These are phyloP conservation scores for Zea mays DNA, from an alignment of 176 grass and related monocot genomes.

Conservation along the genomic window Zm-B73-REFERENCE-NAM-5.0 NC_050100.1:79304501-79305000, in stretches of 20 bases:
- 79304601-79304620: constrained; percentile 3
- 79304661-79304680: constrained; percentile 8
- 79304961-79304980: constrained; percentile 39
- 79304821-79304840: constrained; percentile 61
- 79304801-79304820: constrained; percentile 52
- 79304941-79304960: constrained; percentile 25
- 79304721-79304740: constrained; percentile 95
- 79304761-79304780: constrained; percentile 99
- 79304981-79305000: constrained; percentile 28
- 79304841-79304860: constrained; percentile 49
- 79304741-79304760: constrained; percentile 93
- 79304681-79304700: constrained; percentile 32
- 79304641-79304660: constrained; percentile 1
- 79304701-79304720: constrained; percentile 97
- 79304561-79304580: constrained; percentile 88
- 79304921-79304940: constrained; percentile 47
- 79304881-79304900: constrained; percentile 39
- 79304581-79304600: constrained; percentile 84
- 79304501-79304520: constrained; percentile 79
- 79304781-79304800: constrained; percentile 91
- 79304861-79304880: constrained; percentile 32
- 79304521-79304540: constrained; percentile 88
- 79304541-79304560: constrained; percentile 96
- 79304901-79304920: constrained; percentile 47
- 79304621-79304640: background rate